Base-by-base conservation (phyloP, 208 protist species). In the Leishmania turanica region DNA sequence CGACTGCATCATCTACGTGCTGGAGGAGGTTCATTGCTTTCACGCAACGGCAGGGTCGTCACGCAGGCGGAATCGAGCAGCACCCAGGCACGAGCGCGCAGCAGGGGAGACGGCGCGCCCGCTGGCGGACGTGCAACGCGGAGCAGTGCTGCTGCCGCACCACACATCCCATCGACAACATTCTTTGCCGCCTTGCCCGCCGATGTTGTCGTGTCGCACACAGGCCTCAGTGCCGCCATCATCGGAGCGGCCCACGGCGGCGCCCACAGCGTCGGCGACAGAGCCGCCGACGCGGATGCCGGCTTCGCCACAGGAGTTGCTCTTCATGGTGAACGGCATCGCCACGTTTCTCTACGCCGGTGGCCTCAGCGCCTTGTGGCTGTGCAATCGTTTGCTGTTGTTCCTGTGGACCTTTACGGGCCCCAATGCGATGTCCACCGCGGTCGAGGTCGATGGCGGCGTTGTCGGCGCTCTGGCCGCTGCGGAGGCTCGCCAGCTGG, bases 1-100 rank as follows among this genome's bases (percentile, higher is more conserved):
- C 69, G 91, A 95, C 82, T 83, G 83, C 1, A 53, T 89, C 2
- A 82, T 95, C 31, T 92, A 92, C 75, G 40, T 88, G 7, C 56
- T 84, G 19, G 87, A 95, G 66, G 91, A 95, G 77, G 82, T 87
- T n/a, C 85, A 89, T 51, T 91, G 88, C 78, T 92, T 95, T 42
- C 75, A 80, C 60, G 60, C 60, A n/a, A 37, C 60, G 60, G 60
- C 31, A 21, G n/a, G 31, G n/a, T 3, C 60, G 60, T 40, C 60
- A 21, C 11, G 60, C 0, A 21, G 60, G 60, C 19, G 8, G 4
- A 31, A 19, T 66, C n/a, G n/a, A 37, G 4, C n/a, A 13, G n/a
- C n/a, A 66, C 60, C 5, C 60, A 24, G n/a, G 13, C 60, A 66
- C n/a, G 60, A 66, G 60, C n/a, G 60, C 13, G 60, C n/a, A 31